Evolutionary conservation across 345 rosid species (phyloP).

Genomic region (Lepidium africanum): DNA sequence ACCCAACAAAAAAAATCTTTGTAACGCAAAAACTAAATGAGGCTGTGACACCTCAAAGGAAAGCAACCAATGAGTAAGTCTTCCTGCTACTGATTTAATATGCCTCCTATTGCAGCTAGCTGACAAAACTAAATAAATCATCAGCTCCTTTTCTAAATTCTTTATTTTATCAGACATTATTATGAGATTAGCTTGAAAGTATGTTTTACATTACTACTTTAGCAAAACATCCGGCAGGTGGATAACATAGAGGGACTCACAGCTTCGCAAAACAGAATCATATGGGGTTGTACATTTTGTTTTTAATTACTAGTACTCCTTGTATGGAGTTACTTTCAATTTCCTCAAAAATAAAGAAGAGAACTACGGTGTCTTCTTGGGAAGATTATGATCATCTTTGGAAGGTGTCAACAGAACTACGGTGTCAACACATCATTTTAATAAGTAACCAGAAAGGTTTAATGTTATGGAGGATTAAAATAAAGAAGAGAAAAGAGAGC

Average conservation of each 20-base stretch:
- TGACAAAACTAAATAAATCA: constrained; percentile 18
- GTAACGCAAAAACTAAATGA: constrained; percentile 18
- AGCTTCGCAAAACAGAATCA: constrained; percentile 28
- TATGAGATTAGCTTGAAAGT: constrained; percentile 9
- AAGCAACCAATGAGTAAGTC: constrained; percentile 28
- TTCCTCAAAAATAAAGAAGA: too few species aligned
- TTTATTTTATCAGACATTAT: constrained; percentile 10
- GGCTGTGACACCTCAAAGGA: constrained; percentile 35
- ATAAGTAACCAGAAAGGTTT: constrained; percentile 1
- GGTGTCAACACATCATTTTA: neutral
- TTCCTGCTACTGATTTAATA: constrained; percentile 27
- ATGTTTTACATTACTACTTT: constrained; percentile 3
- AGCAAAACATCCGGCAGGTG: constrained; percentile 31
- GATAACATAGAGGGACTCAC: constrained; percentile 18
- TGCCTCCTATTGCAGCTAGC: constrained; percentile 23
- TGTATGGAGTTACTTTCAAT: neutral
- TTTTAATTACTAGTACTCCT: neutral
- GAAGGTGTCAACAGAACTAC: neutral
- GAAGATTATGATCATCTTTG: neutral
- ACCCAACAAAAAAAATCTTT: constrained; percentile 28
- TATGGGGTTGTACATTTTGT: neutral
- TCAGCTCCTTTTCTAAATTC: constrained; percentile 3
- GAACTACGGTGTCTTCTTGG: too few species aligned
- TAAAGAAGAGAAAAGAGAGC: neutral
- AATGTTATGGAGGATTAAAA: neutral